A percentile compares a stretch with the other conserved stretches of the same genome.
phyloP scores from a whole-genome alignment of 805 yeast genomes.

The Kuraishia ogatae region DNA sequence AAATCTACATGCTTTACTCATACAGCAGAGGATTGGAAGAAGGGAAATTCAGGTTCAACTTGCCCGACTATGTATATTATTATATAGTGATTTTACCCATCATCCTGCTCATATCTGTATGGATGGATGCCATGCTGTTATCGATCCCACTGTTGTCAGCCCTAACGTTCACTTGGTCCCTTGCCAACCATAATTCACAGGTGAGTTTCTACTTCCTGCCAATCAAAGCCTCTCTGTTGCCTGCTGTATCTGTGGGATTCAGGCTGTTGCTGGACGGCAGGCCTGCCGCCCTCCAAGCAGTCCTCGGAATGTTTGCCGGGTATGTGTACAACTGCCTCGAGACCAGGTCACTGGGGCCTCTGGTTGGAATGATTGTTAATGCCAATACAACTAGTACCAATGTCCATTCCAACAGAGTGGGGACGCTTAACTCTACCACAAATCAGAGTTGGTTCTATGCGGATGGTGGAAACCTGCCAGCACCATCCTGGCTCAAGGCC shows the following conservation, averaged over 20 bases:
- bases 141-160: conserved; percentile 39
- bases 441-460: conserved; percentile 30
- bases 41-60: conserved; percentile 35
- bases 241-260: conserved; percentile 32
- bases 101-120: conserved; percentile 25
- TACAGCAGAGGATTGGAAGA: conserved; percentile 50
- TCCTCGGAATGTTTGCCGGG: conserved; percentile 46
- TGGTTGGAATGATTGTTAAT: conserved; percentile 24
- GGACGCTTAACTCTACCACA: conserved; percentile 16
- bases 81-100: conserved; percentile 39
- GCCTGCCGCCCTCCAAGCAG: conserved; percentile 27
- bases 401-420: conserved; percentile 16
- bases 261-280: conserved; percentile 36
- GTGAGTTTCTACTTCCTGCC: conserved; percentile 47
- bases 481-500: conserved; percentile 37
- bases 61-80: conserved; percentile 52
- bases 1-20: conserved; percentile 47
- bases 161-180: conserved; percentile 54
- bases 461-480: conserved; percentile 45
- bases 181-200: conserved; percentile 41
- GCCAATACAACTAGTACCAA: conserved; percentile 11
- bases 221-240: conserved; percentile 46
- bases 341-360: conserved; percentile 43
- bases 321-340: conserved; percentile 57
- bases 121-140: conserved; percentile 17